These are phyloP conservation scores for Diutina catenulata DNA, from an alignment of 1,139 yeast species.

Conservation along the genomic window DNA sequence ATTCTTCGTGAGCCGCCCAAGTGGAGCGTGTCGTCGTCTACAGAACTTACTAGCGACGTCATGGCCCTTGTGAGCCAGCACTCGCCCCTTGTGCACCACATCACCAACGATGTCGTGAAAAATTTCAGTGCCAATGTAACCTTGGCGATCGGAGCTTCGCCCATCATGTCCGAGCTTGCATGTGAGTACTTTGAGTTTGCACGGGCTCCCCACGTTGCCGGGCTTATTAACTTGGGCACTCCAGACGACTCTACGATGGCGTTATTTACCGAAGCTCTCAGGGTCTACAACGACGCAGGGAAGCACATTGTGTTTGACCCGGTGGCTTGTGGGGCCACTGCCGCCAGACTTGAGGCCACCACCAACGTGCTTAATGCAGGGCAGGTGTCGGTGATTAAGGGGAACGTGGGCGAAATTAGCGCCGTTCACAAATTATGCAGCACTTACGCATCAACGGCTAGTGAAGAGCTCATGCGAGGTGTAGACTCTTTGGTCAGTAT, in stretches of 20 bases:
- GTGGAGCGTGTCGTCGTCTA: neutral
- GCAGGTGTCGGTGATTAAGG: slow-evolving; percentile 64
- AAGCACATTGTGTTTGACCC: slow-evolving; percentile 77
- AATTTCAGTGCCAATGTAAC: slow-evolving; percentile 86
- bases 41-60: neutral
- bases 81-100: slow-evolving; percentile 69
- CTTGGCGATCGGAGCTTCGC: slow-evolving; percentile 76
- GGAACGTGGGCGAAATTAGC: slow-evolving; percentile 75
- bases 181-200: slow-evolving; percentile 65
- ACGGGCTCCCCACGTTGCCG: slow-evolving; percentile 32
- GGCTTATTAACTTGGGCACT: slow-evolving; percentile 73
- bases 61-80: neutral
- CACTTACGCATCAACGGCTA: slow-evolving; percentile 12
- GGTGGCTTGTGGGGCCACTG: slow-evolving; percentile 83
- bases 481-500: slow-evolving; percentile 47
- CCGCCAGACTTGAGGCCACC: slow-evolving; percentile 40
- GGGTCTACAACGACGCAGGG: slow-evolving; percentile 43
- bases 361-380: slow-evolving; percentile 43
- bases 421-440: slow-evolving; percentile 21
- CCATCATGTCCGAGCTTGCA: slow-evolving; percentile 78
- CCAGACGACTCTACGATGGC: slow-evolving; percentile 35
- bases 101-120: slow-evolving; percentile 84
- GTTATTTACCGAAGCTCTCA: slow-evolving; percentile 40
- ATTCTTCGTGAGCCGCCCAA: slow-evolving; percentile 11
- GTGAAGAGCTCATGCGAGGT: slow-evolving; percentile 51